Conservation (phyloP, 1,284 basidiomycete species). For the Ganoderma meredithae region DNA sequence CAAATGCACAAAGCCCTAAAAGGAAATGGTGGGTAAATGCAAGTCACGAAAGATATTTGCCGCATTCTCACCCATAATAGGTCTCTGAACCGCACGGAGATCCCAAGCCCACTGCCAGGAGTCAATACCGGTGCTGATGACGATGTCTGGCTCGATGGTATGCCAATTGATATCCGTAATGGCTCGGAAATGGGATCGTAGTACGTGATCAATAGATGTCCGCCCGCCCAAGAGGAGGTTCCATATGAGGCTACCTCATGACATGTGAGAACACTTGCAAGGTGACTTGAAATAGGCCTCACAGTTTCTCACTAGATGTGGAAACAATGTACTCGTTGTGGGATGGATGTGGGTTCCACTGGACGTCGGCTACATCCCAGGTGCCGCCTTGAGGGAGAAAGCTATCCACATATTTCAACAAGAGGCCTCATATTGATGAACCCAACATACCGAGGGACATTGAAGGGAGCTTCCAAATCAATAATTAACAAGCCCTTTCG, state of each 20-base stretch:
- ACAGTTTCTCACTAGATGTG: slow-evolving; percentile 94
- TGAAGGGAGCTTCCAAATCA: slow-evolving; percentile 88
- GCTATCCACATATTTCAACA: slow-evolving; percentile 75
- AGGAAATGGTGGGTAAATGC: too few species aligned
- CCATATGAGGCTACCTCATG: slow-evolving; percentile 78
- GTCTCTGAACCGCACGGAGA: slow-evolving; percentile 65
- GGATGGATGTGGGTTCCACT: slow-evolving; percentile 94
- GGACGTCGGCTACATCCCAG: slow-evolving; percentile 96
- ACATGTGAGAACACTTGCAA: not conserved
- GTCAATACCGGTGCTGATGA: slow-evolving; percentile 81
- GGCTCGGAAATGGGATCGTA: slow-evolving; percentile 89
- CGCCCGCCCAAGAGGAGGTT: slow-evolving; percentile 81
- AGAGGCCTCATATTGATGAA: slow-evolving; percentile 44
- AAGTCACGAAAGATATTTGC: not conserved
- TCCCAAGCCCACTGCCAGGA: slow-evolving; percentile 93
- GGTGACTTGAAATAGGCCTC: slow-evolving; percentile 32
- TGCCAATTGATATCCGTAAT: slow-evolving; percentile 99
- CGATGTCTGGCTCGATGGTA: slow-evolving; percentile 79
- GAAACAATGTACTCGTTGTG: slow-evolving; percentile 92
- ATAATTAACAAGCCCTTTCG: slow-evolving; percentile 97
- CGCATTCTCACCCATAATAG: slow-evolving; percentile 63
- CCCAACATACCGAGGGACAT: slow-evolving; percentile 79
- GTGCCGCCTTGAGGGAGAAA: slow-evolving; percentile 92
- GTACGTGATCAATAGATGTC: slow-evolving; percentile 79
- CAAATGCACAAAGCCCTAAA: slow-evolving; percentile 76